Conservation (phyloP, 2,329 filamentous ascomycete genomes). For the Epichloe brachyelytri region DNA sequence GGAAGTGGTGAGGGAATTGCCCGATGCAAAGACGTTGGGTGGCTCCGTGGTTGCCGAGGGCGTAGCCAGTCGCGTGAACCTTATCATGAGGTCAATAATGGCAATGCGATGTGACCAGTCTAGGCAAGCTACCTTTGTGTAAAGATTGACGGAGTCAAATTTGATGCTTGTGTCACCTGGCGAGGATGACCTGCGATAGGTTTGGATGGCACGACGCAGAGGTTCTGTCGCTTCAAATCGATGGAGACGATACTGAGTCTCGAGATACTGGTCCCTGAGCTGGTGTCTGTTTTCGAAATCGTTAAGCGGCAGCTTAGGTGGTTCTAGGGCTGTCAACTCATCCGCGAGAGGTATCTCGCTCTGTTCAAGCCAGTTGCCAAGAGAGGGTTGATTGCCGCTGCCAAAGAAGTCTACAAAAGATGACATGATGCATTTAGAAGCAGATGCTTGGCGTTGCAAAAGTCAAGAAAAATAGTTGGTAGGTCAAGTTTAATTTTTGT, state of each 20-base stretch:
- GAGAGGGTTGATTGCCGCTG: neutral
- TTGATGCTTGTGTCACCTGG: conserved; percentile 18
- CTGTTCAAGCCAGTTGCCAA: neutral
- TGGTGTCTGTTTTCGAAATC: neutral
- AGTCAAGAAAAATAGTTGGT: too few species aligned
- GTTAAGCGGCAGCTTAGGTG: conserved; percentile 8
- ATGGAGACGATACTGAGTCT: conserved; percentile 61
- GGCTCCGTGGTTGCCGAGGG: conserved; percentile 48
- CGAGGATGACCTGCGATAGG: conserved; percentile 26
- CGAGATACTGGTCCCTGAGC: conserved; percentile 43
- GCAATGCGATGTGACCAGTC: neutral
- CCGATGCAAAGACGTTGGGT: conserved; percentile 30
- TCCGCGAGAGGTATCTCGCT: conserved; percentile 13
- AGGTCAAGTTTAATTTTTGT: too few species aligned
- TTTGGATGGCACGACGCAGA: conserved; percentile 52
- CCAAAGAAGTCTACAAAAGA: conserved; percentile 2
- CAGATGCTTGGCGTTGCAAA: neutral
- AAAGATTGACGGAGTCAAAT: conserved; percentile 48
- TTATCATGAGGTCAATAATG: conserved; percentile 18
- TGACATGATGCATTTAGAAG: neutral
- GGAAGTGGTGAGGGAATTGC: conserved; percentile 59
- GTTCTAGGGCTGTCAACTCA: conserved; percentile 12
- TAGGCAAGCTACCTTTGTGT: conserved; percentile 48
- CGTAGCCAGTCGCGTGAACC: conserved; percentile 54
- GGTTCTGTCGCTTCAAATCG: conserved; percentile 61